Evolutionary conservation across 176 grass and related monocot genomes (phyloP).

Genomic region (Puya raimondii): DNA sequence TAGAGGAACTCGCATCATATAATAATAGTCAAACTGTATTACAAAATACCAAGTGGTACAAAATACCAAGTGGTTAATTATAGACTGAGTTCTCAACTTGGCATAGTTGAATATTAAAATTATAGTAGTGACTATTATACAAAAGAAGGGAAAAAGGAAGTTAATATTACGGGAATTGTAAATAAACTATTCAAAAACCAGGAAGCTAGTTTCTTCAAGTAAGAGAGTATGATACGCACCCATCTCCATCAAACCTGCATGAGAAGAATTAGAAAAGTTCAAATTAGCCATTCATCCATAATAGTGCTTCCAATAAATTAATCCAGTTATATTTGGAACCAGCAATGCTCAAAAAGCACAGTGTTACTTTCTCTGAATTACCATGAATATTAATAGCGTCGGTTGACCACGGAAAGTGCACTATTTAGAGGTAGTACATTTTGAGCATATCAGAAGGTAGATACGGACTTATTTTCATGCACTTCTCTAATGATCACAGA

Average conservation of each 20-base stretch:
- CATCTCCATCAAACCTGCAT: slow-evolving; percentile 97
- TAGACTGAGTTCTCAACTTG: background rate
- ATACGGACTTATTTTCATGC: too few relatives aligned
- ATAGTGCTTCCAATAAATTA: background rate
- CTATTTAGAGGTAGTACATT: too few relatives aligned
- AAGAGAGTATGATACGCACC: slow-evolving; percentile 36
- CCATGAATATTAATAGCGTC: too few relatives aligned
- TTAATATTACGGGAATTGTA: too few relatives aligned
- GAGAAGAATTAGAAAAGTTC: background rate
- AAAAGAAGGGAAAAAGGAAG: background rate
- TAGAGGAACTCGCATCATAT: too few relatives aligned
- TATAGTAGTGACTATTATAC: background rate
- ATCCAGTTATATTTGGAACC: background rate
- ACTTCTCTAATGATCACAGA: too few relatives aligned
- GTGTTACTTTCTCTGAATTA: too few relatives aligned
- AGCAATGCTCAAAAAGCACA: background rate
- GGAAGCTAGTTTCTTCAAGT: slow-evolving; percentile 5
- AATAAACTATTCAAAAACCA: background rate
- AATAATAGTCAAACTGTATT: too few relatives aligned
- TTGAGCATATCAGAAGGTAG: too few relatives aligned
- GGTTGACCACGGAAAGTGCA: too few relatives aligned
- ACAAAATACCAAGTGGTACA: background rate
- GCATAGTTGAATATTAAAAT: background rate
- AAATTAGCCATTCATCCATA: background rate
- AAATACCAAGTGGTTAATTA: background rate